A percentile compares a stretch with the other conserved stretches of the same genome.
These are phyloP conservation scores for Cardamine resedifolia DNA, from an alignment of 345 rosid species.

Conservation along the genomic window DNA sequence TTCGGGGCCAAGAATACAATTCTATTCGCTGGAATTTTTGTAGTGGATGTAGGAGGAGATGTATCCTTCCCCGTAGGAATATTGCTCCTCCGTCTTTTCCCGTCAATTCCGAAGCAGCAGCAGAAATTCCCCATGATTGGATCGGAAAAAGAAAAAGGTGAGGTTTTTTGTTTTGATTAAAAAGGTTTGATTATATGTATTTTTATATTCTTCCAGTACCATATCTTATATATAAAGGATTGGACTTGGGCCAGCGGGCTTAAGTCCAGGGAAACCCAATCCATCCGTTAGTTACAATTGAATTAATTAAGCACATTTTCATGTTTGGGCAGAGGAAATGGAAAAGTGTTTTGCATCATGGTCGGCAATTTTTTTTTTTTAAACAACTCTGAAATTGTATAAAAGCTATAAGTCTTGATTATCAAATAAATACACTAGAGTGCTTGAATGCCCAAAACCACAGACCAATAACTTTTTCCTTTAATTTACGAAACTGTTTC, in stretches of 20 bases:
- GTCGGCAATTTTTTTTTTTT: too few species aligned
- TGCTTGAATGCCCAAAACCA: neutral
- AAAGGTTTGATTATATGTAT: too few species aligned
- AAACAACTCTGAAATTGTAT: neutral
- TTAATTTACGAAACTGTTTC: slow-evolving; percentile 10
- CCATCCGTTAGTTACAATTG: too few species aligned
- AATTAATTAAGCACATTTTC: too few species aligned
- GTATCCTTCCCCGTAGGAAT: slow-evolving; percentile 6
- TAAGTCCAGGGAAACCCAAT: too few species aligned
- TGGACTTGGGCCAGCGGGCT: too few species aligned
- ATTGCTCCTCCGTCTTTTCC: slow-evolving; percentile 45
- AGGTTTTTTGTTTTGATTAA: neutral
- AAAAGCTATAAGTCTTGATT: neutral
- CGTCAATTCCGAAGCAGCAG: slow-evolving; percentile 28
- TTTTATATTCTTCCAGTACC: too few species aligned
- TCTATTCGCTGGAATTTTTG: too few species aligned
- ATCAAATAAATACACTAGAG: neutral
- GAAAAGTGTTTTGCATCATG: neutral
- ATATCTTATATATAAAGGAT: too few species aligned
- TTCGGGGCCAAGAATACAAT: slow-evolving; percentile 40
- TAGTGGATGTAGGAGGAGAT: too few species aligned
- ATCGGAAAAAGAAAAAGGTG: neutral
- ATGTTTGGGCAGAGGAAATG: neutral
- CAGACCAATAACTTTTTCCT: neutral
- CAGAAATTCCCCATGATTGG: slow-evolving; percentile 58